phyloP scores from a whole-genome alignment of 192 early-diverging fungal genomes.

The Chytriomyces hyalinus region DNA sequence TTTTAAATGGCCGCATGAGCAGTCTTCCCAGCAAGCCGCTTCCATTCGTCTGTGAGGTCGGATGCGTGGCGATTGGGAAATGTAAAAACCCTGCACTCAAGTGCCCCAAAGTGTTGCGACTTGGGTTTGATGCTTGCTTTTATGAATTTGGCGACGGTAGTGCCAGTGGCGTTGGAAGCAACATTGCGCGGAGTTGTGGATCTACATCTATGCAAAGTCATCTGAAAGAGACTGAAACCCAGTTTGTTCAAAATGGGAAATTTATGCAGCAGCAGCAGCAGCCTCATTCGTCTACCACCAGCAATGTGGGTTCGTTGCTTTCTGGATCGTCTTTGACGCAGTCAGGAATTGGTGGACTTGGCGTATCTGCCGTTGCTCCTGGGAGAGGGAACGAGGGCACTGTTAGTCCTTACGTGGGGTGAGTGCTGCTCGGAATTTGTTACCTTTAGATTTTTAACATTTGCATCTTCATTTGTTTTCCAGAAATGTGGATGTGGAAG shows the following conservation, averaged over 20 bases:
- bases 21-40: constrained; percentile 76
- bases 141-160: constrained; percentile 69
- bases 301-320: too few relatives aligned
- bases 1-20: constrained; percentile 78
- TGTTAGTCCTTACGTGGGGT: constrained; percentile 74
- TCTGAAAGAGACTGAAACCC: too few relatives aligned
- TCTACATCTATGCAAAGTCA: too few relatives aligned
- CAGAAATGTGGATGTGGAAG: constrained; percentile 62
- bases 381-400: constrained; percentile 13
- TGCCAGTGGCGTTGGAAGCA: constrained; percentile 31
- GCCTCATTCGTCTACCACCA: too few relatives aligned
- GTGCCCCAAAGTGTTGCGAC: constrained; percentile 64
- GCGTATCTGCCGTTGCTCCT: background rate
- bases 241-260: too few relatives aligned
- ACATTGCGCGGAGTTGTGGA: background rate
- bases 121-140: constrained; percentile 76
- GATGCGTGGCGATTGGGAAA: constrained; percentile 70
- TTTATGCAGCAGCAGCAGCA: too few relatives aligned
- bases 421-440: too few relatives aligned
- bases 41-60: constrained; percentile 72
- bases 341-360: background rate
- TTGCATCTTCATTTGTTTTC: too few relatives aligned
- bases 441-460: too few relatives aligned
- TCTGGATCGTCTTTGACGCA: background rate
- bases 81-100: constrained; percentile 61